Conservation (phyloP, 2,329 filamentous ascomycete species). For the Scytalidium sp. region DNA sequence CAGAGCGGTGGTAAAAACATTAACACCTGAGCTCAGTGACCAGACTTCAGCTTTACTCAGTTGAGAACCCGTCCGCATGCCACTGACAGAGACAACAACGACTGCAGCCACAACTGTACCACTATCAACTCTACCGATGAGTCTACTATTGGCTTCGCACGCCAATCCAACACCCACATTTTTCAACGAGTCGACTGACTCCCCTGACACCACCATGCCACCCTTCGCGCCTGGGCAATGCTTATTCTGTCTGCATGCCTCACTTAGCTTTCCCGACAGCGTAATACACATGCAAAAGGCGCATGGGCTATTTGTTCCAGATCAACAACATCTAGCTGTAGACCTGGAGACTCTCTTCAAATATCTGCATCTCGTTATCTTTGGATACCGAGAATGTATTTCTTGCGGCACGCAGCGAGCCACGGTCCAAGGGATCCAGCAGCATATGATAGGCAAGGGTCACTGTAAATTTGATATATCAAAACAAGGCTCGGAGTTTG, state of each 20-base stretch:
- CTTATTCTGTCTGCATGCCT: constrained; percentile 38
- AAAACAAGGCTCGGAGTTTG: constrained; percentile 32
- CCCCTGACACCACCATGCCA: constrained; percentile 3
- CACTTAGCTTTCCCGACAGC: constrained; percentile 31
- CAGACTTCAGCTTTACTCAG: constrained; percentile 6
- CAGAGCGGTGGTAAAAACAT: too few species aligned
- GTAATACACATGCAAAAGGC: constrained; percentile 45
- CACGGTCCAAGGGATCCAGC: constrained; percentile 42
- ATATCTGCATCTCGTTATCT: constrained; percentile 47
- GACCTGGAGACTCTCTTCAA: constrained; percentile 44
- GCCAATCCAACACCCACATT: background rate
- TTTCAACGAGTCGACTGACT: constrained; percentile 1
- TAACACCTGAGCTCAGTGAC: constrained; percentile 1
- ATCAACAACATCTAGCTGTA: constrained; percentile 36
- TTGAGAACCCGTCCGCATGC: constrained; percentile 5
- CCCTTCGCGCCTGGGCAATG: constrained; percentile 31
- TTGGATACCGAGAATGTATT: constrained; percentile 47
- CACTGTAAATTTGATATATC: constrained; percentile 43
- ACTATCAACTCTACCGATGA: constrained; percentile 14
- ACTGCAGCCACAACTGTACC: constrained; percentile 12
- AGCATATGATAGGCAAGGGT: constrained; percentile 48
- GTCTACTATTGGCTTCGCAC: constrained; percentile 9
- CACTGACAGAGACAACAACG: constrained; percentile 13
- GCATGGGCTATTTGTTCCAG: constrained; percentile 44
- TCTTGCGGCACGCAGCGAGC: constrained; percentile 42